Base-by-base conservation (phyloP, 2,329 filamentous ascomycete genomes). In the Tolypocladium endophyticum region DNA sequence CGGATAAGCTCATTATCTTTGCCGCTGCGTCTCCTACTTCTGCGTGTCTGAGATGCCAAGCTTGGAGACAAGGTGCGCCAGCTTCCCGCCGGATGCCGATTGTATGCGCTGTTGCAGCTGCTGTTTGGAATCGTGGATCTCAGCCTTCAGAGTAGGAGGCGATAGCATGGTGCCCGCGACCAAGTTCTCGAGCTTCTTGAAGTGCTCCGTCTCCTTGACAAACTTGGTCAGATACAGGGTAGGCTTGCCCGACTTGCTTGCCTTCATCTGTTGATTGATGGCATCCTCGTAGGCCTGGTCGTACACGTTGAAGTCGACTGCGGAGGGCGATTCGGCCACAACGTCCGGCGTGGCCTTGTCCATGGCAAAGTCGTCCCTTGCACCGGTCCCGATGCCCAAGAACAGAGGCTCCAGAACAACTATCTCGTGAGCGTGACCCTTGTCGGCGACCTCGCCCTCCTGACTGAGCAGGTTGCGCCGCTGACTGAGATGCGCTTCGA, bases 221-320 rank as follows among this genome's bases (percentile, higher is more conserved):
- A 79, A 74, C 54, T 73, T 76, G 55, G 78, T 83, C 61, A 80
- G 70, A 64, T 81, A 84, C 56, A 82, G 72, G 18, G 74, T 73
- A 18, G 77, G 75, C 57, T 72, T 71, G 54, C 74, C 68, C 20
- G 73, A 69, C 30, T 74, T 71, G 61, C 73, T 77, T 35, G 76
- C 68, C 65, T 73, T 76, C 67, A 97, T 93, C 20, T 87, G 82
- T 61, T 88, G 82, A 35, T 94, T 83, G 74, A 97, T 90, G 62
- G 89, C 84, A 25, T 70, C 69, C 68, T 90, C 85, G 70, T 96
- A 97, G 0, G 93, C 93, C 0, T 83, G 85, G 71, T 96, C 90
- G 71, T 96, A 97, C 60, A 97, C 87, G 69, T 94, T 87, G 66
- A 90, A 90, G 61, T 95, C 91, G 7, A 90, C 89, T 1, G 87